phyloP scores from a whole-genome alignment of 1,284 basidiomycete species.

The Grifola frondosa region DNA sequence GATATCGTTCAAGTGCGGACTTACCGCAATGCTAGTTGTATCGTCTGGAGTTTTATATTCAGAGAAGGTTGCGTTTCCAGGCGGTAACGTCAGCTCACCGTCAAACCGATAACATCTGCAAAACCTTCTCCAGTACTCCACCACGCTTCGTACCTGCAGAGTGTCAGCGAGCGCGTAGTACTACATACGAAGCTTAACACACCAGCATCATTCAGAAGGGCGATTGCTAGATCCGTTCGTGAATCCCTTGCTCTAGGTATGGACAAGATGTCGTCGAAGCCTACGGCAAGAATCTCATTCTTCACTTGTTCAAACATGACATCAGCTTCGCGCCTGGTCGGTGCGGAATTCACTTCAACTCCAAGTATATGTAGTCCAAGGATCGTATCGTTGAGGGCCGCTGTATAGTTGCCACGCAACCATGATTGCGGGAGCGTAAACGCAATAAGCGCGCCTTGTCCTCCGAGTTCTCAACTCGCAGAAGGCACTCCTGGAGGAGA shows the following conservation, averaged over 20 bases:
- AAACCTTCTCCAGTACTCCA: constrained; percentile 62
- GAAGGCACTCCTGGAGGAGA: constrained; percentile 52
- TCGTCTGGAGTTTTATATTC: constrained; percentile 43
- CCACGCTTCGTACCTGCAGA: constrained; percentile 60
- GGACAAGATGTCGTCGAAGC: constrained; percentile 62
- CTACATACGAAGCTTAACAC: constrained; percentile 11
- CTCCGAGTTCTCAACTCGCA: constrained; percentile 47
- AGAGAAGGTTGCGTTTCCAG: neutral
- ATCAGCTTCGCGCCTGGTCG: constrained; percentile 54
- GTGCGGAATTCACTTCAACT: constrained; percentile 54
- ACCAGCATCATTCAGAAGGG: constrained; percentile 68
- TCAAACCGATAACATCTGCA: constrained; percentile 62
- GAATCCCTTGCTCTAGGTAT: constrained; percentile 61
- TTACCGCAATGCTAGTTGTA: constrained; percentile 62
- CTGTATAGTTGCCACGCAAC: constrained; percentile 52
- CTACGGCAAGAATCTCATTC: constrained; percentile 65
- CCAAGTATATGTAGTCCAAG: constrained; percentile 61
- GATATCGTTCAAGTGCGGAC: constrained; percentile 5
- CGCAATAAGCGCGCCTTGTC: constrained; percentile 58
- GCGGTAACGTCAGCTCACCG: constrained; percentile 39
- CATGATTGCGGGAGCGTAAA: constrained; percentile 62
- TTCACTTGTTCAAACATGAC: constrained; percentile 66
- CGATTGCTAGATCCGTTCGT: constrained; percentile 58
- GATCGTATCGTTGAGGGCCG: constrained; percentile 58
- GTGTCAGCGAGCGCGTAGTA: constrained; percentile 9